Percentiles rank a stretch among this genome's conserved stretches.
Conservation (phyloP, 192 early-diverging fungal species). For the Diversispora eburnea region DNA sequence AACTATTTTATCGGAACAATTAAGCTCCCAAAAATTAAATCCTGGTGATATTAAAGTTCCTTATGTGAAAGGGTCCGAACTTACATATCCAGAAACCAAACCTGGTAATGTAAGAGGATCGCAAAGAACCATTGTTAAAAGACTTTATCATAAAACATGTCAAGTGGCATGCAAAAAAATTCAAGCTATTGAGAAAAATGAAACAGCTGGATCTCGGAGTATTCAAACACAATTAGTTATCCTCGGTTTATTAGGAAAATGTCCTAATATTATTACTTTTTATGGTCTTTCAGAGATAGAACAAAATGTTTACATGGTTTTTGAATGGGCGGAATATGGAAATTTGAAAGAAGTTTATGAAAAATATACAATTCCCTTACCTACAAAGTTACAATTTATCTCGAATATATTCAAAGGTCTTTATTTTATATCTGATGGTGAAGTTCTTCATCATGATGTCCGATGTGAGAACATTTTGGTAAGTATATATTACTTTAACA, state of each 20-base stretch:
- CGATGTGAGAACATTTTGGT: constrained; percentile 17
- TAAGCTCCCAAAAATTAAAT: too few relatives aligned
- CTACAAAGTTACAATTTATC: not conserved
- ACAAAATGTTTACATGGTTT: not conserved
- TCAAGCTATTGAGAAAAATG: not conserved
- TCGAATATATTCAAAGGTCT: not conserved
- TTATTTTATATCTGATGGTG: not conserved
- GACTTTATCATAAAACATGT: not conserved
- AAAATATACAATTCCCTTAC: not conserved
- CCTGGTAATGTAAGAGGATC: not conserved
- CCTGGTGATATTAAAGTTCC: not conserved
- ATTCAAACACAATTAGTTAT: not conserved
- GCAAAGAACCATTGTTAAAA: not conserved
- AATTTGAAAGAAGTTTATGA: not conserved
- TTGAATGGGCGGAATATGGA: constrained; percentile 11
- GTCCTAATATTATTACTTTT: constrained; percentile 8
- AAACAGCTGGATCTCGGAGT: not conserved
- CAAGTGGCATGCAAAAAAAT: not conserved
- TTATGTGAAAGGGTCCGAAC: not conserved
- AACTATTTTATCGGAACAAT: too few relatives aligned
- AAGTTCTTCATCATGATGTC: constrained; percentile 4
- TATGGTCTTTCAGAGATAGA: constrained; percentile 5
- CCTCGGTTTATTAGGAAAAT: not conserved
- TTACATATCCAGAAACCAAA: not conserved
- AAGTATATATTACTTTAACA: not conserved